These are phyloP conservation scores for Cunninghamia lanceolata DNA, from an alignment of 75 land plant species.

Conservation along the genomic window DNA sequence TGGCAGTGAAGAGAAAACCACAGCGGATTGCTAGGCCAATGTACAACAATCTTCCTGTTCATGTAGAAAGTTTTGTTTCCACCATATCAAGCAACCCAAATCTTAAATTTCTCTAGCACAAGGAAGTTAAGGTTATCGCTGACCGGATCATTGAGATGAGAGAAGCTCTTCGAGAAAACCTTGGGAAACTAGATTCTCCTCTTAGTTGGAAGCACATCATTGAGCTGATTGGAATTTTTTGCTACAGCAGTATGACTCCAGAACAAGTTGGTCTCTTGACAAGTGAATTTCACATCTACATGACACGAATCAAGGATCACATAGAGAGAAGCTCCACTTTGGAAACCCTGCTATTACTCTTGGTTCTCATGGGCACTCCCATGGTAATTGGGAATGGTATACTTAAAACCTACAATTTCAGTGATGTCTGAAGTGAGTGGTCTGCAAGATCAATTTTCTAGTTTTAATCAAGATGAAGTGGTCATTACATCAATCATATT, in stretches of 20 bases:
- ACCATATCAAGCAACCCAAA: constrained; percentile 71
- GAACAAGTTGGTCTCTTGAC: constrained; percentile 90
- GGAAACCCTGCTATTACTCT: constrained; percentile 54
- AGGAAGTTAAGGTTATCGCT: constrained; percentile 89
- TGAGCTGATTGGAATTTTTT: constrained; percentile 96
- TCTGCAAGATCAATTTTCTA: constrained; percentile 56
- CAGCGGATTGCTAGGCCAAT: constrained; percentile 89
- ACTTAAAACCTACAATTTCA: constrained; percentile 88
- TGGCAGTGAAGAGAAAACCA: constrained; percentile 79
- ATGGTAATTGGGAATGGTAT: constrained; percentile 94
- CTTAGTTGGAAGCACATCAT: constrained; percentile 79
- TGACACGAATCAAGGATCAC: constrained; percentile 68
- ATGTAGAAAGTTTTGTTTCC: constrained; percentile 80
- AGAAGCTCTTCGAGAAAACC: constrained; percentile 55
- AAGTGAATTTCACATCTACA: constrained; percentile 78
- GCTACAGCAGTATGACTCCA: constrained; percentile 84
- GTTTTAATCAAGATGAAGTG: constrained; percentile 70
- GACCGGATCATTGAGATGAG: constrained; percentile 92
- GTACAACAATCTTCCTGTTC: constrained; percentile 92
- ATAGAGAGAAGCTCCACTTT: constrained; percentile 59
- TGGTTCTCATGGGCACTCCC: constrained; percentile 80
- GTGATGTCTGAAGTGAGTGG: constrained; percentile 96
- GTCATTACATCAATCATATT: constrained; percentile 61
- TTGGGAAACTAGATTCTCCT: constrained; percentile 68
- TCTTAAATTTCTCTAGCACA: constrained; percentile 61